These are phyloP conservation scores for Seiridium unicorne DNA, from an alignment of 2,329 filamentous ascomycete genomes.

Conservation along the genomic window DNA sequence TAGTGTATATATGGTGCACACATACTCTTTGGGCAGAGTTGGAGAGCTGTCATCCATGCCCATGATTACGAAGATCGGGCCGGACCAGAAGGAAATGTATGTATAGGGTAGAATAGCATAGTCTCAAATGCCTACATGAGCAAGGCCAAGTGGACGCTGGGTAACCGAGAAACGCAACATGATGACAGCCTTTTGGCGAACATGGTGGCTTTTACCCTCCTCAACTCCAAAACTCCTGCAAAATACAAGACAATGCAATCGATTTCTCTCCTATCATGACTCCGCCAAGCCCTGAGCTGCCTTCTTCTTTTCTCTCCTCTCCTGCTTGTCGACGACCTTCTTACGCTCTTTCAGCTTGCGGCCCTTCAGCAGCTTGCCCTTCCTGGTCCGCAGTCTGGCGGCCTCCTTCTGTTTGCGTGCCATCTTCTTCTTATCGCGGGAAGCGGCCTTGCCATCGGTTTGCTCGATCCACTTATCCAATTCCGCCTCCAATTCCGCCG, in stretches of 20 bases:
- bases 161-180: not conserved
- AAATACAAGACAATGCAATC: not conserved
- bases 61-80: not conserved
- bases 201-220: too few species aligned
- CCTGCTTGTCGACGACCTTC: slow-evolving; percentile 13
- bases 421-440: slow-evolving; percentile 18
- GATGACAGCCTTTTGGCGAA: too few species aligned
- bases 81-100: not conserved
- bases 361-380: slow-evolving; percentile 17
- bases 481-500: slow-evolving; percentile 20
- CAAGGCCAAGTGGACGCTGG: not conserved
- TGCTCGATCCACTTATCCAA: slow-evolving; percentile 19
- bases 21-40: too few species aligned
- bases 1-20: too few species aligned
- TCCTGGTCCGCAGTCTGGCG: slow-evolving; percentile 13
- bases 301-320: slow-evolving; percentile 14
- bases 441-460: slow-evolving; percentile 13
- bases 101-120: not conserved
- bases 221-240: not conserved
- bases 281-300: not conserved
- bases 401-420: slow-evolving; percentile 18
- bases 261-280: not conserved
- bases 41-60: too few species aligned
- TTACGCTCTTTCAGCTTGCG: slow-evolving; percentile 15
- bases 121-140: not conserved